Evolutionary conservation across 805 yeast species (phyloP).

Genomic region (Millerozyma acaciae): DNA sequence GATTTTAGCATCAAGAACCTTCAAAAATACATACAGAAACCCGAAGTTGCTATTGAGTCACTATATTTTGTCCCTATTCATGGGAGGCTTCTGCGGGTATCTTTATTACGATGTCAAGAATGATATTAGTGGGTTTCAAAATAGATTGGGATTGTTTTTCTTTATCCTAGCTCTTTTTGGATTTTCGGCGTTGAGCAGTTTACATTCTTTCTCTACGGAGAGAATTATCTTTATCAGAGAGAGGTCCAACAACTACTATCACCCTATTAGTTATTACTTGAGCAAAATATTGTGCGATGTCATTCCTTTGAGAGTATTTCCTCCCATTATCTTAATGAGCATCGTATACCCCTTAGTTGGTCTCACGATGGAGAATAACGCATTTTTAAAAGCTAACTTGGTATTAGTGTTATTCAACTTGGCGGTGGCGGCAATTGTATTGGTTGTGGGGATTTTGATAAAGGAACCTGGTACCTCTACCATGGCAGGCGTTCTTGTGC

Average conservation of each 20-base stretch:
- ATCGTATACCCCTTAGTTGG: slow-evolving; percentile 91
- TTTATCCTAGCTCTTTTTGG: slow-evolving; percentile 90
- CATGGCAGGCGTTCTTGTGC: slow-evolving; percentile 76
- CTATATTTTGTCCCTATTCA: slow-evolving; percentile 67
- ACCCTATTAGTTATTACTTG: slow-evolving; percentile 77
- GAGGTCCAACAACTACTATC: slow-evolving; percentile 90
- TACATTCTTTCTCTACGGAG: slow-evolving; percentile 85
- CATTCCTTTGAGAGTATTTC: slow-evolving; percentile 87
- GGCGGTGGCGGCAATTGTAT: slow-evolving; percentile 78
- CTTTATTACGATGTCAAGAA: slow-evolving; percentile 78
- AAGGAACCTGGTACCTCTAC: slow-evolving; percentile 92
- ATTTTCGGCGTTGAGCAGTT: slow-evolving; percentile 86
- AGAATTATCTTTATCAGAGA: slow-evolving; percentile 88
- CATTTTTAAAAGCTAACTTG: slow-evolving; percentile 63
- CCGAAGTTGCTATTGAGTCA: slow-evolving; percentile 86
- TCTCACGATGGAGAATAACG: slow-evolving; percentile 69
- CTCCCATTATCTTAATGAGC: slow-evolving; percentile 77
- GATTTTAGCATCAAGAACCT: slow-evolving; percentile 81
- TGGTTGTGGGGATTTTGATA: slow-evolving; percentile 82
- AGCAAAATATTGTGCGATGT: slow-evolving; percentile 89
- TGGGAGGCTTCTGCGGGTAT: slow-evolving; percentile 83
- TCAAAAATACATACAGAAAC: slow-evolving; percentile 88
- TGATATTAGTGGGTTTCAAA: slow-evolving; percentile 95
- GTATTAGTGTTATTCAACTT: slow-evolving; percentile 80
- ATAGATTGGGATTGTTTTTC: slow-evolving; percentile 89